These are phyloP conservation scores for Populus trichocarpa DNA, from an alignment of 441 rosid genomes.

Conservation along the genomic window DNA sequence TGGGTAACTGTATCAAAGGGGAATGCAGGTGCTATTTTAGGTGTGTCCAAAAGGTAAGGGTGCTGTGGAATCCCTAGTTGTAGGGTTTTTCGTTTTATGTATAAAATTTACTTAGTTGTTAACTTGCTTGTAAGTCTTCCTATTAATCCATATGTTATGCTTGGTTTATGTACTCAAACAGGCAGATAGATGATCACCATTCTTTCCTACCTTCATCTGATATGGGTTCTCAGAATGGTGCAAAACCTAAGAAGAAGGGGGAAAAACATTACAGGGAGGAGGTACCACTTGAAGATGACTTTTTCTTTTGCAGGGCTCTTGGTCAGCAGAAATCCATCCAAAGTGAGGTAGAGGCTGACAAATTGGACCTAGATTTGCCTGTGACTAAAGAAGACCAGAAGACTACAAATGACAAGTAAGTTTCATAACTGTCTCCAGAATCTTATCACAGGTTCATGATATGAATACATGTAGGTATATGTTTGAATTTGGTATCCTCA, in stretches of 20 bases:
- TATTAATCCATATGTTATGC: not conserved
- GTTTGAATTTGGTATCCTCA: not conserved
- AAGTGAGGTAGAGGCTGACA: conserved; percentile 10
- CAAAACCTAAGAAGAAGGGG: conserved; percentile 22
- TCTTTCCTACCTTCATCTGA: not conserved
- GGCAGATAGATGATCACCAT: conserved; percentile 4
- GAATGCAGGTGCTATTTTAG: conserved; percentile 11
- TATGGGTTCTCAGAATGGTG: not conserved
- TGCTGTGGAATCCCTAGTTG: not conserved
- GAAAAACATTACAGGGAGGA: conserved; percentile 6
- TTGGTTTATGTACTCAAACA: conserved; percentile 1
- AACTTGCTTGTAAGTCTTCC: not conserved
- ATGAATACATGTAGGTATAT: not conserved
- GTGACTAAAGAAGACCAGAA: conserved; percentile 4
- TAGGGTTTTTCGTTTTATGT: not conserved
- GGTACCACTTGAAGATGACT: conserved; percentile 13
- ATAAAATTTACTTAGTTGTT: not conserved
- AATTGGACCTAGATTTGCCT: conserved; percentile 5
- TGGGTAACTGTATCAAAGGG: not conserved
- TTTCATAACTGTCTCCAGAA: not conserved
- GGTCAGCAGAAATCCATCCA: conserved; percentile 4
- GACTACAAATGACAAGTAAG: conserved; percentile 10
- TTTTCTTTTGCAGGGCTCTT: conserved; percentile 14
- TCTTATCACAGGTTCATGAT: not conserved
- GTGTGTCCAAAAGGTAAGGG: conserved; percentile 34